Percentiles rank a stretch among this genome's conserved stretches.
These are phyloP conservation scores for Tuber borchii DNA, from an alignment of 495 filamentous ascomycete species.

Conservation along the genomic window DNA sequence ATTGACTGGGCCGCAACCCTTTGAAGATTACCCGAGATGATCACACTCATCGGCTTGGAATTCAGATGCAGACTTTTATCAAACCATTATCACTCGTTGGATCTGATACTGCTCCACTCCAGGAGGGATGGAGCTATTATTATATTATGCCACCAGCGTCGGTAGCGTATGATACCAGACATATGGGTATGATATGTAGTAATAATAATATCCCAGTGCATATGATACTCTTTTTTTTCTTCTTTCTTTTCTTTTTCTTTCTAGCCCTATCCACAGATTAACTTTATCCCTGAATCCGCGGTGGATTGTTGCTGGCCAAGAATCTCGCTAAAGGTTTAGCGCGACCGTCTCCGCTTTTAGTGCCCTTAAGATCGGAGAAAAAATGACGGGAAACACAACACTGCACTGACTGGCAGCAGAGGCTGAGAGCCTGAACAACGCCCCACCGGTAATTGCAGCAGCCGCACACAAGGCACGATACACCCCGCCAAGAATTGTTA, in stretches of 20 bases:
- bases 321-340: background rate
- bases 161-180: background rate
- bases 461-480: background rate
- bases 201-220: background rate
- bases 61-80: background rate
- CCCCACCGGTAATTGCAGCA: background rate
- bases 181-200: background rate
- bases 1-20: background rate
- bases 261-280: background rate
- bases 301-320: background rate
- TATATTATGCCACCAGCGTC: background rate
- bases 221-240: background rate
- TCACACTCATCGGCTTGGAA: background rate
- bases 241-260: background rate
- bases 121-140: background rate
- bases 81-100: background rate
- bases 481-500: conserved; percentile 2
- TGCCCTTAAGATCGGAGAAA: background rate
- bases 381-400: background rate
- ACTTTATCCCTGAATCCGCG: background rate
- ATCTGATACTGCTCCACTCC: background rate
- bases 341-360: background rate
- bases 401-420: background rate
- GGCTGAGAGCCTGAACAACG: background rate
- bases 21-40: background rate